Percentiles rank a stretch among this genome's conserved stretches.
Conservation (phyloP, 2,329 filamentous ascomycete species). For the Cryphonectria nitschkei region DNA sequence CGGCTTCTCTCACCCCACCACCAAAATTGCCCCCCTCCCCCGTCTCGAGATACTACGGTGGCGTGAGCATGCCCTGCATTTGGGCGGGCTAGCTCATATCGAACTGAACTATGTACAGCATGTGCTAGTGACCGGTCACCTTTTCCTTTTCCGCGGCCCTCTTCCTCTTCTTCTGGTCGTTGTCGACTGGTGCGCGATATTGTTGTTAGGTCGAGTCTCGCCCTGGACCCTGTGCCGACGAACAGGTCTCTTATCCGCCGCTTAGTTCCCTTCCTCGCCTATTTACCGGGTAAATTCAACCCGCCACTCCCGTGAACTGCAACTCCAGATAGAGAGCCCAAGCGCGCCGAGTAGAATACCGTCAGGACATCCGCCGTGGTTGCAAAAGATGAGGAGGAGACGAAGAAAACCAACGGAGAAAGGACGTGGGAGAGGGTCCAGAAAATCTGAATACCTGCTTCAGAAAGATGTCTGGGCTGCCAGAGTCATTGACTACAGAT, state of each 20-base stretch:
- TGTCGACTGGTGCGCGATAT: not conserved
- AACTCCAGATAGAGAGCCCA: not conserved
- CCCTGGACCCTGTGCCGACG: not conserved
- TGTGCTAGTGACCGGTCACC: too few species aligned
- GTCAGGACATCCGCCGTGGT: not conserved
- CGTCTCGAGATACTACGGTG: not conserved
- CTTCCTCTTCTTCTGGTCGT: not conserved
- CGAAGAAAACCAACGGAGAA: too few species aligned
- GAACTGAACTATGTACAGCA: not conserved
- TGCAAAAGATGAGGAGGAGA: not conserved
- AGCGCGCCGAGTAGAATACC: not conserved
- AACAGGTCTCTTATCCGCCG: not conserved
- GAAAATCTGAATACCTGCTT: not conserved
- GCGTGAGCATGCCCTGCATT: not conserved
- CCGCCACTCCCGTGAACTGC: not conserved
- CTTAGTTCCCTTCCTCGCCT: not conserved
- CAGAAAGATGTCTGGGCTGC: not conserved
- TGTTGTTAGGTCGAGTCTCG: not conserved
- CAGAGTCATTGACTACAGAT: not conserved
- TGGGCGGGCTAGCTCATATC: not conserved
- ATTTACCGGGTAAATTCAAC: not conserved
- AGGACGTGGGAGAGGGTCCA: not conserved
- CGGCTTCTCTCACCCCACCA: not conserved
- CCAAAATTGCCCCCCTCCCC: not conserved
- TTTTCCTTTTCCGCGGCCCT: not conserved